These are phyloP conservation scores for Fusarium concolor DNA, from an alignment of 2,329 filamentous ascomycete species.

Conservation along the genomic window DNA sequence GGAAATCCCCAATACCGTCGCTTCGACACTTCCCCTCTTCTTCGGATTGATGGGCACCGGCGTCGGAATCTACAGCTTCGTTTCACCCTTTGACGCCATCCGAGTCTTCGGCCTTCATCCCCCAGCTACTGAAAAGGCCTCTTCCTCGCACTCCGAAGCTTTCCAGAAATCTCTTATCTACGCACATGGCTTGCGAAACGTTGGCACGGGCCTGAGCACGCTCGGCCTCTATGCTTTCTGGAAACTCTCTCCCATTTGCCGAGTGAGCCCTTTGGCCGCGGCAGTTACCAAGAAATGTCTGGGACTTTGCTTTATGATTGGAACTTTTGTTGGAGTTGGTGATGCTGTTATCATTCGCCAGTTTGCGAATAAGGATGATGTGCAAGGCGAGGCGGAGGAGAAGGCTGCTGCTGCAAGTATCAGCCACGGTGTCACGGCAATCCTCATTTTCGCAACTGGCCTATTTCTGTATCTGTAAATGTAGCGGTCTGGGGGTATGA, in stretches of 20 bases:
- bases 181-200: slow-evolving; percentile 18
- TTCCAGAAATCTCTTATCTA: slow-evolving; percentile 31
- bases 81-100: slow-evolving; percentile 22
- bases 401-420: slow-evolving; percentile 23
- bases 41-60: slow-evolving; percentile 20
- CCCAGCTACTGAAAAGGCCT: background rate
- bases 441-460: slow-evolving; percentile 21
- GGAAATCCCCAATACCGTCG: background rate
- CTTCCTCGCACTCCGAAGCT: background rate
- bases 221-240: slow-evolving; percentile 31
- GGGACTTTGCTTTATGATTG: slow-evolving; percentile 27
- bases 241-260: slow-evolving; percentile 27
- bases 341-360: slow-evolving; percentile 25
- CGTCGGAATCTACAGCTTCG: slow-evolving; percentile 34
- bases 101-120: slow-evolving; percentile 16
- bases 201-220: slow-evolving; percentile 14
- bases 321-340: slow-evolving; percentile 25
- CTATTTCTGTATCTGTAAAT: slow-evolving; percentile 24
- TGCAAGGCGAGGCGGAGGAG: slow-evolving; percentile 9
- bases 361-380: slow-evolving; percentile 20
- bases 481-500: background rate
- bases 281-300: slow-evolving; percentile 17
- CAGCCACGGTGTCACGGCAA: slow-evolving; percentile 14
- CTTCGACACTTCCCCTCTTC: slow-evolving; percentile 22
- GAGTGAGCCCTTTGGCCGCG: slow-evolving; percentile 3